phyloP scores from a whole-genome alignment of 83 land plant species.

The Diphasiastrum complanatum region DNA sequence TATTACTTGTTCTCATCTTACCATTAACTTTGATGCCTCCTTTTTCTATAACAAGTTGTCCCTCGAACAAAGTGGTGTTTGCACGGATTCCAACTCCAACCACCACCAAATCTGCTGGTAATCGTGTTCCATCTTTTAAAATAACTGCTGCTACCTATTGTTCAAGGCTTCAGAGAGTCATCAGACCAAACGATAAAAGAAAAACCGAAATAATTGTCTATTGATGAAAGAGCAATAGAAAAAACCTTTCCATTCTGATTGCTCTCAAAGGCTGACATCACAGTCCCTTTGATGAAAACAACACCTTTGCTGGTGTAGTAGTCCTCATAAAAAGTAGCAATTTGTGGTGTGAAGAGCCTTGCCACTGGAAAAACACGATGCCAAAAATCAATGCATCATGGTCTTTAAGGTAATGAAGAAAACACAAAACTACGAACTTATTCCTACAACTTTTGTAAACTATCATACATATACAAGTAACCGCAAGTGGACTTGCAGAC shows the following conservation, averaged over 20 bases:
- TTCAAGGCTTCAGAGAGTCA: conserved; percentile 12
- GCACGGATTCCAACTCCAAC: conserved; percentile 86
- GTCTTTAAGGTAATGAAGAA: neutral
- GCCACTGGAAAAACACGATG: conserved; percentile 50
- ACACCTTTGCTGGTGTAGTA: conserved; percentile 80
- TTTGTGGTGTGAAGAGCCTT: conserved; percentile 85
- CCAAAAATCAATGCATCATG: too few species aligned
- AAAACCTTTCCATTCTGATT: conserved; percentile 71
- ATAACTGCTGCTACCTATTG: conserved; percentile 77
- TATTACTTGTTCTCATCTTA: conserved; percentile 69
- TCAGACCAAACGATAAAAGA: conserved; percentile 1
- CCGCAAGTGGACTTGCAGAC: too few species aligned
- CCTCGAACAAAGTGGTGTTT: conserved; percentile 73
- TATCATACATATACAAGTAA: neutral
- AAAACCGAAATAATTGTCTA: neutral
- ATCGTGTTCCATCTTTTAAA: conserved; percentile 59
- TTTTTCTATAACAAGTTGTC: conserved; percentile 74
- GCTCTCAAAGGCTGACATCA: conserved; percentile 73
- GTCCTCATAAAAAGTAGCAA: conserved; percentile 83
- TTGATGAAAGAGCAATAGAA: neutral
- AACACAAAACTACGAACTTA: neutral
- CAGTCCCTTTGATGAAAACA: conserved; percentile 73
- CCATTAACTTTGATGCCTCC: conserved; percentile 92
- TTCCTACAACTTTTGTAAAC: neutral
- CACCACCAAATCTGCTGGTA: conserved; percentile 78